Base-by-base conservation (phyloP, 2,329 filamentous ascomycete genomes). In the Phialemonium atrogriseum region DNA sequence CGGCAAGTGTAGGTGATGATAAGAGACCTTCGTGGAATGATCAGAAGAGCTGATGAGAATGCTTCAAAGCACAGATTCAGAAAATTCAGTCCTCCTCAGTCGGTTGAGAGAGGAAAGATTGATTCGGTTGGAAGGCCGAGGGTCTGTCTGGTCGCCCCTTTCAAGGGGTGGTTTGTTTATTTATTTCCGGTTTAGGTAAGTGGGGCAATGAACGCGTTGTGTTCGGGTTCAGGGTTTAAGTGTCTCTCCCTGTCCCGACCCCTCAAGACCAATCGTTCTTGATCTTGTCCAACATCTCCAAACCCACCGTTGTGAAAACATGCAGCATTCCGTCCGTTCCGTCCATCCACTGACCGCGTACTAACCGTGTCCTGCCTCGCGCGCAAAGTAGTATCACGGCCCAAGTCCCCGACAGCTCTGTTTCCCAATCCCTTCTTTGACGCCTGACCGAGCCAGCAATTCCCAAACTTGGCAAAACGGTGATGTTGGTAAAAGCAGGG, bases 101-200 rank as follows among this genome's bases (percentile, higher is more conserved):
- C 11, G 8, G 14, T 24, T 10, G 14, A 14, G 17, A 27, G 15
- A 16, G n/a, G 27, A 34, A 20, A 14, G 10, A 27, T 24, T 8
- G 11, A 30, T 25, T n/a, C 8, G 18, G 24, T 34, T 12, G 13
- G 18, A n/a, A 19, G 17, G 27, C 14, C 24, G 21, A 13, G 24
- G 15, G 8, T 20, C 8, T 26, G 23, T 14, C 21, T 21, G 23
- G 16, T 20, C 3, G 15, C 28, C 32, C 27, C 27, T 21, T 30
- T 23, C 24, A 28, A n/a, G n/a, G n/a, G 10, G 25, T 21, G 20
- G 27, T 34, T 20, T 41, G 39, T 41, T 41, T 41, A 32, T 41
- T 41, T 41, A 30, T 36, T 41, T 39, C 39, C 36, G n/a, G 11
- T 36, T 35, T 24, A 3, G 30, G 38, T 27, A 38, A 38, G 36